phyloP scores from a whole-genome alignment of 1,284 basidiomycete genomes.

The Pyrrhoderma noxium region DNA sequence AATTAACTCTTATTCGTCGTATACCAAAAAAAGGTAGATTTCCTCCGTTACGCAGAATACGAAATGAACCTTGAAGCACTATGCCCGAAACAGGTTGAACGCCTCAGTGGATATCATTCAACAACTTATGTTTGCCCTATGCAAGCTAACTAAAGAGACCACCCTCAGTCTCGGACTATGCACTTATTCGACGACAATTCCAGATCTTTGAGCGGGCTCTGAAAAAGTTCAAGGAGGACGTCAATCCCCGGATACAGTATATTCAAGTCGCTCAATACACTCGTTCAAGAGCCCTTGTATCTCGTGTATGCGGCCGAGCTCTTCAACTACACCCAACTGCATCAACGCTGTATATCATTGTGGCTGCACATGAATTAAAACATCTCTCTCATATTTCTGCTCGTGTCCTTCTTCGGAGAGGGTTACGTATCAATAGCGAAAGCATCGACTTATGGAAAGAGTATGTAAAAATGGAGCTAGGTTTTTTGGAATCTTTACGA shows the following conservation, averaged over 20 bases:
- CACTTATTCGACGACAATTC: slow-evolving; percentile 75
- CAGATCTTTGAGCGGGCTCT: slow-evolving; percentile 89
- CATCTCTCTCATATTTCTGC: slow-evolving; percentile 76
- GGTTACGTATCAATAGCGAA: slow-evolving; percentile 68
- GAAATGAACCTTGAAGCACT: slow-evolving; percentile 86
- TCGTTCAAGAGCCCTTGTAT: slow-evolving; percentile 75
- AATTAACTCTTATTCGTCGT: slow-evolving; percentile 77
- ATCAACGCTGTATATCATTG: slow-evolving; percentile 77
- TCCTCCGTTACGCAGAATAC: slow-evolving; percentile 85
- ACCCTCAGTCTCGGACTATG: slow-evolving; percentile 73
- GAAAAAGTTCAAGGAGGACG: slow-evolving; percentile 83
- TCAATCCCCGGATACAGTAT: slow-evolving; percentile 85
- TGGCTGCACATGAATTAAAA: slow-evolving; percentile 80
- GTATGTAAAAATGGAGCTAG: slow-evolving; percentile 87
- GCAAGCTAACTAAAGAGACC: slow-evolving; percentile 32
- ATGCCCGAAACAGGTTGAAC: slow-evolving; percentile 64
- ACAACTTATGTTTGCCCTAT: background rate
- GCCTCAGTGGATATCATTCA: slow-evolving; percentile 53
- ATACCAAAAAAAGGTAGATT: slow-evolving; percentile 85
- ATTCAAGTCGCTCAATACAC: slow-evolving; percentile 77
- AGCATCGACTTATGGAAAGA: slow-evolving; percentile 77
- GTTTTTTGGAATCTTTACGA: slow-evolving; percentile 79
- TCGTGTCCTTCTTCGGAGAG: slow-evolving; percentile 79
- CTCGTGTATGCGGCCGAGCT: slow-evolving; percentile 73
- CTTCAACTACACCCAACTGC: slow-evolving; percentile 81